phyloP scores from a whole-genome alignment of 1,284 basidiomycete genomes.

The Abortiporus biennis region DNA sequence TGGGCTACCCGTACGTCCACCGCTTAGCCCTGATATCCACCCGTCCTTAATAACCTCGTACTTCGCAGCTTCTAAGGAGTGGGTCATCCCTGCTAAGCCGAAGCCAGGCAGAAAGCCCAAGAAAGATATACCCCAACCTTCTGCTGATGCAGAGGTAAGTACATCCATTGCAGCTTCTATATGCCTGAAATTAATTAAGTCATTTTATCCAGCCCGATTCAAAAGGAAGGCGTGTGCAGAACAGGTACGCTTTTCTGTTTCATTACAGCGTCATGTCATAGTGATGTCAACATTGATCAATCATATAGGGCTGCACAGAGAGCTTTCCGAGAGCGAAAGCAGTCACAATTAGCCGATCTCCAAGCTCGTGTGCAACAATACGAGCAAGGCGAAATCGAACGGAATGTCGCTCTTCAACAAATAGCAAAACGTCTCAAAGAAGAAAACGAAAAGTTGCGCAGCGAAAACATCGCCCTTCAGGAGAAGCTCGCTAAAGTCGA shows the following conservation, averaged over 20 bases:
- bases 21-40: neutral
- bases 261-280: constrained; percentile 4
- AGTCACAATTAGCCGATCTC: constrained; percentile 85
- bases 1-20: constrained; percentile 47
- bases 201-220: constrained; percentile 34
- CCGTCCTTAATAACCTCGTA: constrained; percentile 10
- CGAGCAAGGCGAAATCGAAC: constrained; percentile 87
- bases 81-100: constrained; percentile 85
- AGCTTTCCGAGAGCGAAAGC: constrained; percentile 87
- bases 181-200: constrained; percentile 13
- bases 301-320: constrained; percentile 75
- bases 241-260: constrained; percentile 52
- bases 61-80: constrained; percentile 74
- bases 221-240: constrained; percentile 69
- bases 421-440: constrained; percentile 85
- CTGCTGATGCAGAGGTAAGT: constrained; percentile 43
- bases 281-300: neutral
- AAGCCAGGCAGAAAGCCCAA: constrained; percentile 89
- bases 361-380: constrained; percentile 84
- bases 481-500: constrained; percentile 53
- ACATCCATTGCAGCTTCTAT: constrained; percentile 6
- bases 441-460: constrained; percentile 72
- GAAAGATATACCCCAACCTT: constrained; percentile 43
- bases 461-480: constrained; percentile 56
- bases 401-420: constrained; percentile 81